phyloP scores from a whole-genome alignment of 2,329 filamentous ascomycete species.

The Fusarium ambrosium region DNA sequence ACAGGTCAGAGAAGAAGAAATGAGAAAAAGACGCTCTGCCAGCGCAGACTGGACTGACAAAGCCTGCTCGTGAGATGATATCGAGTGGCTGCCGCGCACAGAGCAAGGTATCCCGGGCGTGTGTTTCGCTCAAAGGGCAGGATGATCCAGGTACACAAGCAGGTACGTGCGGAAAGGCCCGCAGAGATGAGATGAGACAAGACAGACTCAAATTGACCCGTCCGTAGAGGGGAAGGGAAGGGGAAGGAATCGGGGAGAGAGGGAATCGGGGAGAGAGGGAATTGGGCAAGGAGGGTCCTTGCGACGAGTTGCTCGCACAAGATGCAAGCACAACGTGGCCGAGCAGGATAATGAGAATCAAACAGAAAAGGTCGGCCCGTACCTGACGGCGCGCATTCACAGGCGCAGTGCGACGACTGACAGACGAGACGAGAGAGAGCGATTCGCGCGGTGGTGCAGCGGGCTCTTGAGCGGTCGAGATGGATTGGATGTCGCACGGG shows the following conservation, averaged over 20 bases:
- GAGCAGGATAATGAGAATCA: not conserved
- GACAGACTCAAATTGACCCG: not conserved
- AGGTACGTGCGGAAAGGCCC: conserved; percentile 39
- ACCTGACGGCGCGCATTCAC: conserved; percentile 38
- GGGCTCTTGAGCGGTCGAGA: conserved; percentile 8
- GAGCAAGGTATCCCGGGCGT: conserved; percentile 41
- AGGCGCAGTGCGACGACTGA: conserved; percentile 28
- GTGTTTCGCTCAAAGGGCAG: conserved; percentile 44
- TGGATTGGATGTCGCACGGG: conserved; percentile 19
- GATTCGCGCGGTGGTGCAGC: not conserved
- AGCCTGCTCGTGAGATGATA: conserved; percentile 24
- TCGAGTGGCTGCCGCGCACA: conserved; percentile 34
- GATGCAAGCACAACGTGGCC: conserved; percentile 10
- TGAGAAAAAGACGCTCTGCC: conserved; percentile 12
- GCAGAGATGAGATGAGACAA: conserved; percentile 17
- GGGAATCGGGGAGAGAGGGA: not conserved
- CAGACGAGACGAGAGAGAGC: conserved; percentile 4
- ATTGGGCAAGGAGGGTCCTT: conserved; percentile 5
- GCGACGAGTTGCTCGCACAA: not conserved
- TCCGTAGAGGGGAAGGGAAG: not conserved
- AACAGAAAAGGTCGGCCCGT: conserved; percentile 25
- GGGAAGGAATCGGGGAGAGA: not conserved
- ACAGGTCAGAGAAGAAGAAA: conserved; percentile 13
- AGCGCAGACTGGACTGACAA: conserved; percentile 44
- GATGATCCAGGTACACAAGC: conserved; percentile 43